phyloP scores from a whole-genome alignment of 225 moss, liverwort and hornwort species.

The Takakia lepidozioides region DNA sequence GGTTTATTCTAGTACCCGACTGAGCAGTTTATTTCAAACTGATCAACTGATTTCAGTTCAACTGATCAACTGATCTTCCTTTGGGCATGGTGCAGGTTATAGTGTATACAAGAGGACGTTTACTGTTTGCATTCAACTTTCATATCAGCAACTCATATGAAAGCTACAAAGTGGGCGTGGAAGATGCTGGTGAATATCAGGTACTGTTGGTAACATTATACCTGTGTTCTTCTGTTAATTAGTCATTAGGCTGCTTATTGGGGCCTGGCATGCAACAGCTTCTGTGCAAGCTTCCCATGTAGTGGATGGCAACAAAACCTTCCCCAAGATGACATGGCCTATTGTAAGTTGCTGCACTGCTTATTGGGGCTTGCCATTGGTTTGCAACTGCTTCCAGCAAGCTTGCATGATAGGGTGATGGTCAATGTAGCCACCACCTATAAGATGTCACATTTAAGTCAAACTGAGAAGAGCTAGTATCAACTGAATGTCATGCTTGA shows the following conservation, averaged over 20 bases:
- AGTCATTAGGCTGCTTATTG: too few species aligned
- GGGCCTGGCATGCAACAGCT: too few species aligned
- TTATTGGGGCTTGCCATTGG: too few species aligned
- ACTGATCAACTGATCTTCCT: not conserved
- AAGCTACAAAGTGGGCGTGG: constrained; percentile 91
- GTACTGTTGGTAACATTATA: constrained; percentile 27
- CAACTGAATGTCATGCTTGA: too few species aligned
- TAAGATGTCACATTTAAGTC: not conserved
- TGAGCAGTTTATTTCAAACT: too few species aligned
- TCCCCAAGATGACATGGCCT: too few species aligned
- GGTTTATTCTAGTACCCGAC: too few species aligned
- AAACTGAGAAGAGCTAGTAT: constrained; percentile 8
- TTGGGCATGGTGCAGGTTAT: constrained; percentile 43
- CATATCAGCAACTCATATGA: constrained; percentile 74
- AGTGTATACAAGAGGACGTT: constrained; percentile 61
- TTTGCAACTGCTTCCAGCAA: too few species aligned
- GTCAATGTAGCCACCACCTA: constrained; percentile 1
- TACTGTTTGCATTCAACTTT: constrained; percentile 90
- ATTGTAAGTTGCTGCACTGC: too few species aligned
- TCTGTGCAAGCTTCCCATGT: too few species aligned
- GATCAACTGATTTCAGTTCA: not conserved
- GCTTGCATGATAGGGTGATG: constrained; percentile 7
- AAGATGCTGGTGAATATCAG: constrained; percentile 87
- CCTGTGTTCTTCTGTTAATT: constrained; percentile 8
- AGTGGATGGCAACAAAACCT: too few species aligned